Conservation (phyloP, 2,329 filamentous ascomycete species). For the Fusarium sambucinum region DNA sequence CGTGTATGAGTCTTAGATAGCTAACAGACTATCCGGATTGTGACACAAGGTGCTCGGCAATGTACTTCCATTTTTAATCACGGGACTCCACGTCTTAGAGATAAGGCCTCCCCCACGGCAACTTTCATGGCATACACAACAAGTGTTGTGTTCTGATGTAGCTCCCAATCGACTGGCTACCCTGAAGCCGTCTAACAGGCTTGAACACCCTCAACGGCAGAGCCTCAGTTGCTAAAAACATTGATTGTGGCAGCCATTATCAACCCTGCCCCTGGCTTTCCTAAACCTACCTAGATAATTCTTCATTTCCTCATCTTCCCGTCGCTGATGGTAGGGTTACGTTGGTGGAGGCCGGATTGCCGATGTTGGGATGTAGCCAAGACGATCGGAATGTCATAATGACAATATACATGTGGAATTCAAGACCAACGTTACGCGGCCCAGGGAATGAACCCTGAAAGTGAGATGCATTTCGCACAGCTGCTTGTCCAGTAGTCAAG, state of each 20-base stretch:
- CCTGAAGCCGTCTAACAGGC: conserved; percentile 3
- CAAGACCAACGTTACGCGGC: conserved; percentile 5
- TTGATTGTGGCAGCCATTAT: conserved; percentile 4
- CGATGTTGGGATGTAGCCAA: conserved; percentile 13
- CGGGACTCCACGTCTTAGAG: conserved; percentile 10
- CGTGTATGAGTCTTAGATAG: neutral
- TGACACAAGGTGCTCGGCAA: conserved; percentile 24
- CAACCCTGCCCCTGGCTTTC: conserved; percentile 17
- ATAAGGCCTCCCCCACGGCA: neutral
- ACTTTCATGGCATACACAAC: no score
- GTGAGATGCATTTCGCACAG: conserved; percentile 7
- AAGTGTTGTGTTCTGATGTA: neutral
- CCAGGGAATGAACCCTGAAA: conserved; percentile 7
- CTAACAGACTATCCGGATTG: neutral
- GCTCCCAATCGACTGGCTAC: conserved; percentile 2
- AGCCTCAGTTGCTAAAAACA: neutral
- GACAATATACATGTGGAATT: conserved; percentile 21
- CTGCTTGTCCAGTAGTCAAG: neutral
- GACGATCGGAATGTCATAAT: conserved; percentile 41
- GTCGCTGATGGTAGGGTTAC: conserved; percentile 19
- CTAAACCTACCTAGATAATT: neutral
- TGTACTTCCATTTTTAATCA: conserved; percentile 25
- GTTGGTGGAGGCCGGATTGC: conserved; percentile 14
- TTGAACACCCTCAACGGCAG: neutral
- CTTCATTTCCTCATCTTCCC: neutral